phyloP scores from a whole-genome alignment of 1,284 basidiomycete species.

The Baeospora myosura region DNA sequence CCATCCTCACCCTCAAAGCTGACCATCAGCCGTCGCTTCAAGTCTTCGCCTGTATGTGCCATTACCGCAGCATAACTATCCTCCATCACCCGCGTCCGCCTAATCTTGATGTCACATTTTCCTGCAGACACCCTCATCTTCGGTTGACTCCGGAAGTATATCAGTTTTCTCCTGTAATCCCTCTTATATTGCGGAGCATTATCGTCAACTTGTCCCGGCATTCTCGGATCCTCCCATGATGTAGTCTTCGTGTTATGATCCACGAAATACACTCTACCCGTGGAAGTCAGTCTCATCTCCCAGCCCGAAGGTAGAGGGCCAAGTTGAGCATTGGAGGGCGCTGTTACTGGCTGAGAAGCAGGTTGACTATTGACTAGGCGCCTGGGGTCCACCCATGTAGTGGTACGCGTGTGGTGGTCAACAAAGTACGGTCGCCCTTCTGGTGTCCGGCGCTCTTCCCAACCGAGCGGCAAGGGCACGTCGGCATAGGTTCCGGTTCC shows the following conservation, averaged over 20 bases:
- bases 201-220: conserved; percentile 79
- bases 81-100: conserved; percentile 91
- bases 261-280: conserved; percentile 92
- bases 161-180: conserved; percentile 96
- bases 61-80: conserved; percentile 96
- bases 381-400: conserved; percentile 97
- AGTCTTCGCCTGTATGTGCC: conserved; percentile 87
- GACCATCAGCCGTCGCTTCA: conserved; percentile 97
- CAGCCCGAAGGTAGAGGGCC: conserved; percentile 94
- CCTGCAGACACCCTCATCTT: conserved; percentile 85
- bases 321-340: conserved; percentile 74
- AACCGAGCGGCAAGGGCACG: conserved; percentile 88
- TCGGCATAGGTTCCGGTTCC: conserved; percentile 42
- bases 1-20: conserved; percentile 99
- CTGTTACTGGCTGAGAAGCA: conserved; percentile 9
- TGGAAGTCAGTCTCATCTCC: conserved; percentile 95
- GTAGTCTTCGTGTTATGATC: conserved; percentile 96
- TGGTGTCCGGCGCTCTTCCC: conserved; percentile 98
- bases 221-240: conserved; percentile 91
- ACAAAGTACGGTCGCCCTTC: conserved; percentile 98
- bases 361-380: conserved; percentile 54
- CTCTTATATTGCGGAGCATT: conserved; percentile 99
- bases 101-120: conserved; percentile 95
- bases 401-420: conserved; percentile 92
- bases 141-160: conserved; percentile 98